Base-by-base conservation (phyloP, 306 rosid species). In the Pachyrhizus erosus region DNA sequence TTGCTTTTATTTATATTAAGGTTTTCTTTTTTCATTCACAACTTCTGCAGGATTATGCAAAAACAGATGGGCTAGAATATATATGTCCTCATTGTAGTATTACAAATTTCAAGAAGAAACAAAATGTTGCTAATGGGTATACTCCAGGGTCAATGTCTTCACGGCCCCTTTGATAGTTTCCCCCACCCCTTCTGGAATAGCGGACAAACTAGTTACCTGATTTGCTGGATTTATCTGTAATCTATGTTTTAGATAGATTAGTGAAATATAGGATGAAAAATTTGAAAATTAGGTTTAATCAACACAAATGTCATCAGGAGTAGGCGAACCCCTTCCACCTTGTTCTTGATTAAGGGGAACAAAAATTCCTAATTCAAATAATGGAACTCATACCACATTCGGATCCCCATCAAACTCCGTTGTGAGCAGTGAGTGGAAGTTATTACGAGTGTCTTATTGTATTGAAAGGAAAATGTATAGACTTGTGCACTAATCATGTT, bases 41-140 rank as follows among this genome's bases (percentile, higher is more conserved):
- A 79, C 62, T 79, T 83, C 27, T 80, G 86, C 92, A 96, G 99
- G 99, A 96, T 92, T 96, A 96, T 84, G 99, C 99, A 67, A 96
- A 96, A 85, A 96, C 99, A 71, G 99, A 96, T 80, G 99, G 99
- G 66, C 91, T 96, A 80, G 99, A 96, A 80, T 96, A 96, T 86
- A 91, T 93, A 43, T 96, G 99, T 81, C 99, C 99, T 74, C 99
- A 93, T 76, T 96, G 99, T 90, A 96, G 98, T 84, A 58, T 91
- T 55, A 89, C 97, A 65, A 96, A 90, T 83, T 93, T 91, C 92
- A 96, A 93, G 97, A 93, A 96, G 89, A 96, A 93, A 87, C 96
- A 89, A 71, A 84, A 89, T 80, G 80, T 86, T 33, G 80, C 88
- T 11, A 93, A 96, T 85, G 99, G 98, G 61, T 91, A 83, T 83